Evolutionary conservation across 129 eudicot species (phyloP), one percentile per base, ranked within the genome.

Genomic region (Flaveria bidentis): DNA sequence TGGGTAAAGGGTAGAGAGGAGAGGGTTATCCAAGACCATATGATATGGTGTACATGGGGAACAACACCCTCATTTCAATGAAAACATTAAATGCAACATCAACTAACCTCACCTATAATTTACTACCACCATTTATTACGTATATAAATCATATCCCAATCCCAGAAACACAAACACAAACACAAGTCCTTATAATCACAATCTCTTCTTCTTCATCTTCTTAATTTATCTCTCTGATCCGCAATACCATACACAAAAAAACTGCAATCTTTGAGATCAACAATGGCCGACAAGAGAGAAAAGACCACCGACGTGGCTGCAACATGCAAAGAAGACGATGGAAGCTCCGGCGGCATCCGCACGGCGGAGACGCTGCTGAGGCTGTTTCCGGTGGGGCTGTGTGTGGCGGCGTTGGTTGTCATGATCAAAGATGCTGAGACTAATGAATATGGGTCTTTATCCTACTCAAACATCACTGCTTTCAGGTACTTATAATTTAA

Each of bases 381-480:
- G 28, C 50, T 91, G 70, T 50, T 91, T 52, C 98, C 98, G 49
- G 73, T 87, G 84, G 89, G 84, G 17, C 79, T 94, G 6, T 91
- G 91, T 58, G 86, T 91, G 66, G 91, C 81, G 46, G 97, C 97
- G 3, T 84, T 94, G 18, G 84, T 86, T 13, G 80, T 93, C 18
- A 89, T 94, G 97, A 87, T 94, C 82, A 91, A 91, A 61, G 83
- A 91, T 70, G 81, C 97, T 2, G 79, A 88, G 65, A 70, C 90
- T 33, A 91, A 88, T 84, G 97, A 91, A 47, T 91, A 64, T 72
- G 98, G 97, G 9, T 87, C 98, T 64, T 61, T 93, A 50, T 85
- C 90, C 16, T 93, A 93, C 81, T 91, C 96, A 5, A 86, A 91
- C 57, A 73, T 93, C 72, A 90, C 91, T n/a, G 91, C 93, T 82